Evolutionary conservation across 257 asterid genomes (phyloP).

Genomic region (Petunia secreta): DNA sequence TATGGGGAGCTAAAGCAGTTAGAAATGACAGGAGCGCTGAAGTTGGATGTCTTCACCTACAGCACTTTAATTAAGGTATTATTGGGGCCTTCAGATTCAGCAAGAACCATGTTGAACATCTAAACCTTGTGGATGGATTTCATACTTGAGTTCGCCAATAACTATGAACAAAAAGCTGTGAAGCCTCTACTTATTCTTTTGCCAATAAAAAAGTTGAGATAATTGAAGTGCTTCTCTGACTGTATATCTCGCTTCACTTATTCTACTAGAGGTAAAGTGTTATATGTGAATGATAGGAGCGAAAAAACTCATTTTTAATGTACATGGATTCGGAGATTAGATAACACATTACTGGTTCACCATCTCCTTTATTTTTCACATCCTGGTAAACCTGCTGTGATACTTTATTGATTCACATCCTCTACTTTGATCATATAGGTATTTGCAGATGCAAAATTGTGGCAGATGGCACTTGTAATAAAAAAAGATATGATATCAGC

Average conservation of each 20-base stretch:
- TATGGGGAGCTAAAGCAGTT: slow-evolving; percentile 58
- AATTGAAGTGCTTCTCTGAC: background rate
- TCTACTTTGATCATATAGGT: slow-evolving; percentile 65
- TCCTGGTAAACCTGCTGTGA: slow-evolving; percentile 13
- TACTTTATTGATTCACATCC: background rate
- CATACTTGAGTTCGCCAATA: background rate
- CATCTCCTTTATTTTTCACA: background rate
- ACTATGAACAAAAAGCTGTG: background rate
- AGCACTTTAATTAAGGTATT: slow-evolving; percentile 90
- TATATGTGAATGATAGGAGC: background rate
- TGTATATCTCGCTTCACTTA: slow-evolving; percentile 7
- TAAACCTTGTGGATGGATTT: slow-evolving; percentile 18
- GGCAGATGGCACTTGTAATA: slow-evolving; percentile 77
- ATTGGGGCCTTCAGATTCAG: slow-evolving; percentile 2
- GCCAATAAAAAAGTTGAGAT: background rate
- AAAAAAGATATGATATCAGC: slow-evolving; percentile 82
- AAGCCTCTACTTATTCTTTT: background rate
- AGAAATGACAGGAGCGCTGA: slow-evolving; percentile 66
- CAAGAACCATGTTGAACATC: slow-evolving; percentile 7
- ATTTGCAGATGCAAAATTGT: slow-evolving; percentile 92
- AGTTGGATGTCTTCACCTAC: slow-evolving; percentile 90
- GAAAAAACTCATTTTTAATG: background rate
- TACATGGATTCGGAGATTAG: background rate
- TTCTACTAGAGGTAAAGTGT: background rate
- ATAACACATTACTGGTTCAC: slow-evolving; percentile 8